Percentiles rank a stretch among this genome's conserved stretches.
Conservation (phyloP, 257 asterid species). For the Lycium barbarum region DNA sequence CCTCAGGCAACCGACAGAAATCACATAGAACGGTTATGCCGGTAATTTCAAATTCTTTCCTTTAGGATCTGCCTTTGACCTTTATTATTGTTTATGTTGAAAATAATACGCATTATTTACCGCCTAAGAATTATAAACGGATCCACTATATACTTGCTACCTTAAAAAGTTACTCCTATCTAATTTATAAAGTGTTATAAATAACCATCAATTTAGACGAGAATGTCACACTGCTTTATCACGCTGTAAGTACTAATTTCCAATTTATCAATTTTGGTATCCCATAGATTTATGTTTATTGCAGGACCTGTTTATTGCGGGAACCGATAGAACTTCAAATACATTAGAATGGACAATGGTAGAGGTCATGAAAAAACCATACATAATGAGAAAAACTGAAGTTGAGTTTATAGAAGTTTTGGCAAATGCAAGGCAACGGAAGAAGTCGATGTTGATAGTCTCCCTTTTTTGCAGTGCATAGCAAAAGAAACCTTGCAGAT, state of each 20-base stretch:
- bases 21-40: background rate
- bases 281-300: background rate
- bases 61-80: background rate
- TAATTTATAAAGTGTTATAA: too few species aligned
- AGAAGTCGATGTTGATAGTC: constrained; percentile 56
- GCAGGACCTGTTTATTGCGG: constrained; percentile 73
- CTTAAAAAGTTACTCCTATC: too few species aligned
- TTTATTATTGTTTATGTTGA: too few species aligned
- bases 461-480: constrained; percentile 63
- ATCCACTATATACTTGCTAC: too few species aligned
- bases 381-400: constrained; percentile 54
- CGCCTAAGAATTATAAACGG: background rate
- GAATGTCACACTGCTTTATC: too few species aligned
- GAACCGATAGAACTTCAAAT: constrained; percentile 69
- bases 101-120: too few species aligned
- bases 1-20: background rate
- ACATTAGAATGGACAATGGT: constrained; percentile 89
- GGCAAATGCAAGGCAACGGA: constrained; percentile 55
- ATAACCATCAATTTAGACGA: too few species aligned
- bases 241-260: too few species aligned
- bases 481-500: constrained; percentile 66
- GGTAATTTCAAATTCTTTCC: background rate
- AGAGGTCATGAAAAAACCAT: constrained; percentile 64
- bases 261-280: too few species aligned
- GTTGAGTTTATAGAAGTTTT: constrained; percentile 58